Percentiles rank a stretch among this genome's conserved stretches.
These are phyloP conservation scores for Rugonectria rugulosa DNA, from an alignment of 2,329 filamentous ascomycete genomes.

Conservation along the genomic window DNA sequence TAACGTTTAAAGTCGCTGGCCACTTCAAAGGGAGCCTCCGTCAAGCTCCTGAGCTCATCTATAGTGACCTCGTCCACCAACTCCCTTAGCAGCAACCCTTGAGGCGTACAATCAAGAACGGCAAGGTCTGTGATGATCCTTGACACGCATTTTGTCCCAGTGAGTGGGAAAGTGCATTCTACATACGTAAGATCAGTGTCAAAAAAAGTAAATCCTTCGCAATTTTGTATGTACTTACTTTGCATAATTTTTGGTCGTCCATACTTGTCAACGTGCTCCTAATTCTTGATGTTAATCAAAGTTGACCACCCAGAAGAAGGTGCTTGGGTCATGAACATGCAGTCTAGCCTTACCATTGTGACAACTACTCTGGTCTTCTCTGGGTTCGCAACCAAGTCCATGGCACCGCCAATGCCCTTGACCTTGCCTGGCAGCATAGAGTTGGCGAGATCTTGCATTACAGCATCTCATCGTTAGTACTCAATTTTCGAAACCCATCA, in stretches of 20 bases:
- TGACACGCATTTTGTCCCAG: constrained; percentile 84
- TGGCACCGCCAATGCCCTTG: constrained; percentile 91
- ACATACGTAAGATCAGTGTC: too few relatives aligned
- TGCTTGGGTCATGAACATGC: too few relatives aligned
- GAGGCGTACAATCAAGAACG: constrained; percentile 74
- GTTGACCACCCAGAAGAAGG: too few relatives aligned
- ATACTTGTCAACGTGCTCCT: constrained; percentile 97
- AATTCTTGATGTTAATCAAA: too few relatives aligned
- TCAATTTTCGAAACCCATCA: too few relatives aligned
- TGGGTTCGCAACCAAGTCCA: constrained; percentile 91
- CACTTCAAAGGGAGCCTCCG: constrained; percentile 84
- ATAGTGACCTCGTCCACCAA: constrained; percentile 89
- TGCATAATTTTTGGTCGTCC: constrained; percentile 93
- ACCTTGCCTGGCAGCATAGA: constrained; percentile 93
- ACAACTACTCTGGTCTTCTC: constrained; percentile 90
- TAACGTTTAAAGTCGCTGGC: constrained; percentile 81
- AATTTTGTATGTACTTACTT: too few relatives aligned
- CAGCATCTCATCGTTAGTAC: too few relatives aligned
- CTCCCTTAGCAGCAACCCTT: constrained; percentile 83
- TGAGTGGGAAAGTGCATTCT: constrained; percentile 95
- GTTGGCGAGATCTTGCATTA: constrained; percentile 81
- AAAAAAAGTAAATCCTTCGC: too few relatives aligned
- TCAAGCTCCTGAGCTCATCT: constrained; percentile 87
- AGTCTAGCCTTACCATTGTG: too few relatives aligned
- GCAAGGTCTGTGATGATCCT: constrained; percentile 87